Conservation (phyloP, 148 eudicot genomes). For the Fagopyrum esculentum region DNA sequence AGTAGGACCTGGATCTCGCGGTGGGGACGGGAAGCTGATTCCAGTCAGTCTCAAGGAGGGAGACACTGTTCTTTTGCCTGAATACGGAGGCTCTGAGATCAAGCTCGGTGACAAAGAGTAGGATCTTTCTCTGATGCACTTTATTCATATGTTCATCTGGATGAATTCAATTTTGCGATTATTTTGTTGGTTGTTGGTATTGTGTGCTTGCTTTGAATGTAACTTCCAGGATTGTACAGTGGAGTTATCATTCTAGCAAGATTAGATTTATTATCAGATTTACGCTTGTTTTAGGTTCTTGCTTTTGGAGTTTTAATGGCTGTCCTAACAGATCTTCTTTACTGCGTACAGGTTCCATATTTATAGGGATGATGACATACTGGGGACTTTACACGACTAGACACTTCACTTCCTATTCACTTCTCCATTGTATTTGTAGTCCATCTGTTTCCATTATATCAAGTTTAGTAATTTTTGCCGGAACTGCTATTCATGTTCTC, state of each 20-base stretch:
- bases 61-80: constrained; percentile 71
- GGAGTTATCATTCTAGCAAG: background rate
- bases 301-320: background rate
- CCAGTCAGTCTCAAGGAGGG: constrained; percentile 69
- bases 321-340: background rate
- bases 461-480: background rate
- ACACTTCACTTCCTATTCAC: background rate
- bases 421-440: too few relatives aligned
- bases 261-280: background rate
- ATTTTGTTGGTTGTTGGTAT: background rate
- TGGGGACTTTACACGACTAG: constrained; percentile 11
- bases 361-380: constrained; percentile 11
- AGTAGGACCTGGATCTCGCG: constrained; percentile 59
- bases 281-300: background rate
- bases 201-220: background rate
- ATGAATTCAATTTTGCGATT: background rate
- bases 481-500: background rate
- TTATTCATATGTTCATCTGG: background rate
- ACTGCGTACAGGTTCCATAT: background rate
- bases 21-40: constrained; percentile 40
- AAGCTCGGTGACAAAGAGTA: constrained; percentile 77
- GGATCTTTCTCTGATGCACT: background rate
- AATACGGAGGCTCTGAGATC: constrained; percentile 62
- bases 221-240: background rate
- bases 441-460: background rate